Percentiles rank a stretch among this genome's conserved stretches.
These are phyloP conservation scores for Lasiodiplodia sp. DNA, from an alignment of 2,329 filamentous ascomycete genomes.

Conservation along the genomic window DNA sequence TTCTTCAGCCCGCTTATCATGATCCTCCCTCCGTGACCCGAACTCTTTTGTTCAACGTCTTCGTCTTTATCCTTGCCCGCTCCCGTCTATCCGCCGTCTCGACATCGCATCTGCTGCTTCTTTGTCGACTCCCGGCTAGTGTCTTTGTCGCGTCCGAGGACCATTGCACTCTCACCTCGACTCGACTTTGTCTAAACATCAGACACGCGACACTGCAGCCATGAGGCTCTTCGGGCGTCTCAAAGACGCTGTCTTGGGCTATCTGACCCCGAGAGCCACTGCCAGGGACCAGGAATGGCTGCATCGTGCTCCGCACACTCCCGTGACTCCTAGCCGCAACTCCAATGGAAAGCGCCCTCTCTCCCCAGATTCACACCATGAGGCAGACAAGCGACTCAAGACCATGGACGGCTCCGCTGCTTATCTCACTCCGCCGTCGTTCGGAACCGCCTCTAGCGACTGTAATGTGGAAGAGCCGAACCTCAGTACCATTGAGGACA, in stretches of 20 bases:
- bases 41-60: background rate
- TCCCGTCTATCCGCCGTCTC: constrained; percentile 1
- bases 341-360: constrained; percentile 5
- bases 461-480: background rate
- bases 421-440: background rate
- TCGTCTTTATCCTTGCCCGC: constrained; percentile 1
- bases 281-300: background rate
- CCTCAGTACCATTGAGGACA: too few species aligned
- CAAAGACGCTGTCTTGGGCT: background rate
- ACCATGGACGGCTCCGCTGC: background rate
- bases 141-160: background rate
- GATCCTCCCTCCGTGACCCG: background rate
- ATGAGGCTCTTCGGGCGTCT: constrained; percentile 4
- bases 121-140: background rate
- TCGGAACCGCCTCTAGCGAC: background rate
- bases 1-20: background rate
- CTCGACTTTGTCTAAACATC: background rate
- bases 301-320: background rate
- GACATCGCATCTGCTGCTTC: background rate
- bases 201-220: background rate
- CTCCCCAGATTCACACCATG: background rate
- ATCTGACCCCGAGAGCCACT: background rate
- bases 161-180: background rate
- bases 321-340: background rate
- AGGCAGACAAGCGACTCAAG: constrained; percentile 3